These are phyloP conservation scores for Apodospora peruviana DNA, from an alignment of 495 filamentous ascomycete species.

Conservation along the genomic window DNA sequence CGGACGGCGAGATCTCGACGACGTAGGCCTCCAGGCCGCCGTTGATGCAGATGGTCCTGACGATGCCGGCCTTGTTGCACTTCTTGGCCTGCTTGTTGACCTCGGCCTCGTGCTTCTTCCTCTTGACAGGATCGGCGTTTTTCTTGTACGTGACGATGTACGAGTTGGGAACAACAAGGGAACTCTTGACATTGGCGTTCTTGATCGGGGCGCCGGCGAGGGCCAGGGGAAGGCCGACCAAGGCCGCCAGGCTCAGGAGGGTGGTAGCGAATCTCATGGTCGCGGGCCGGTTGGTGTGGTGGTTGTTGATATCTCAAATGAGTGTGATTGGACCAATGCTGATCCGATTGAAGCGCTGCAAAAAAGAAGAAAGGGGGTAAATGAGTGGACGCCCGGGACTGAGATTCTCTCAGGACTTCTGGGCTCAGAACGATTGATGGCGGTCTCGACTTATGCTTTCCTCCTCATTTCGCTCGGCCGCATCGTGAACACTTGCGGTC, in stretches of 20 bases:
- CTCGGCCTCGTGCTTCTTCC: conserved; percentile 10
- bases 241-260: conserved; percentile 5
- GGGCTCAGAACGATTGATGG: too few species aligned
- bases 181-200: conserved; percentile 6
- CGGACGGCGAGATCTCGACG: conserved; percentile 10
- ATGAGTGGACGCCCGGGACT: too few species aligned
- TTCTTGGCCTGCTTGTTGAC: conserved; percentile 9
- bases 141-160: conserved; percentile 24
- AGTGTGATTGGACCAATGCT: too few species aligned
- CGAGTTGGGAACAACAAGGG: conserved; percentile 11
- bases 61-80: conserved; percentile 4
- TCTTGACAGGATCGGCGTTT: conserved; percentile 1
- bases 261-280: conserved; percentile 11
- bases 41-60: conserved; percentile 2
- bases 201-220: conserved; percentile 8
- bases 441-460: too few species aligned
- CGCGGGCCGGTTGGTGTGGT: too few species aligned
- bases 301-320: too few species aligned
- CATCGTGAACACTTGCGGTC: too few species aligned
- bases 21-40: conserved; percentile 17
- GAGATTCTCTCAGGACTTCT: too few species aligned
- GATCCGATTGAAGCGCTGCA: too few species aligned
- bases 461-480: too few species aligned
- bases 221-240: conserved; percentile 1
- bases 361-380: too few species aligned